Conservation (phyloP, 192 early-diverging fungal genomes). For the Entophlyctis luteolus region DNA sequence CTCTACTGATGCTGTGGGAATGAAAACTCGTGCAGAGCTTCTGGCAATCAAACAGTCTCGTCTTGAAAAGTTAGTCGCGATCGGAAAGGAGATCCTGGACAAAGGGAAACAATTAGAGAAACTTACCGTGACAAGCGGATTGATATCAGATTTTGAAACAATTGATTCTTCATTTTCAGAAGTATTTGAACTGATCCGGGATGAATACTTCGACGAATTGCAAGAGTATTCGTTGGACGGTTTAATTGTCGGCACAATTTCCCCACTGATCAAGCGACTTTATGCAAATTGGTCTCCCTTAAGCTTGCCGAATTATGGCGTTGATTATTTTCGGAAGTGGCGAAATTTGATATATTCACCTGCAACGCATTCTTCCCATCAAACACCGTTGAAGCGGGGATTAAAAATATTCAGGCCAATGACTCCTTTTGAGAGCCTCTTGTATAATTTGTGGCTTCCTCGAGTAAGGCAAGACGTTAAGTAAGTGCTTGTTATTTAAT, state of each 20-base stretch:
- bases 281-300: conserved; percentile 65
- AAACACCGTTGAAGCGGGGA: conserved; percentile 20
- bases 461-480: conserved; percentile 73
- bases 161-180: conserved; percentile 30
- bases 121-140: conserved; percentile 25
- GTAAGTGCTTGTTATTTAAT: conserved; percentile 43
- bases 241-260: conserved; percentile 56
- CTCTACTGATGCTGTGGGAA: neutral
- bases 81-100: conserved; percentile 28
- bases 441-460: conserved; percentile 74
- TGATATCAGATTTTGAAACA: neutral
- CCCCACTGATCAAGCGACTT: conserved; percentile 47
- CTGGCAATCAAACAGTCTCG: conserved; percentile 22
- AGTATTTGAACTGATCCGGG: conserved; percentile 58
- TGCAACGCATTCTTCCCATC: conserved; percentile 11
- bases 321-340: conserved; percentile 56
- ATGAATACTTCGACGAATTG: conserved; percentile 57
- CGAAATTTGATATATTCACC: conserved; percentile 48
- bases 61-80: conserved; percentile 30
- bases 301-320: conserved; percentile 50
- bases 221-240: conserved; percentile 60
- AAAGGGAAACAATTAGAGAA: conserved; percentile 45
- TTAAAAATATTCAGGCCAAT: conserved; percentile 33
- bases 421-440: conserved; percentile 75
- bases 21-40: conserved; percentile 41